A percentile compares a stretch with the other conserved stretches of the same genome.
These are phyloP conservation scores for Ceratocystiopsis sp. DNA, from an alignment of 2,329 filamentous ascomycete genomes.

Conservation along the genomic window DNA sequence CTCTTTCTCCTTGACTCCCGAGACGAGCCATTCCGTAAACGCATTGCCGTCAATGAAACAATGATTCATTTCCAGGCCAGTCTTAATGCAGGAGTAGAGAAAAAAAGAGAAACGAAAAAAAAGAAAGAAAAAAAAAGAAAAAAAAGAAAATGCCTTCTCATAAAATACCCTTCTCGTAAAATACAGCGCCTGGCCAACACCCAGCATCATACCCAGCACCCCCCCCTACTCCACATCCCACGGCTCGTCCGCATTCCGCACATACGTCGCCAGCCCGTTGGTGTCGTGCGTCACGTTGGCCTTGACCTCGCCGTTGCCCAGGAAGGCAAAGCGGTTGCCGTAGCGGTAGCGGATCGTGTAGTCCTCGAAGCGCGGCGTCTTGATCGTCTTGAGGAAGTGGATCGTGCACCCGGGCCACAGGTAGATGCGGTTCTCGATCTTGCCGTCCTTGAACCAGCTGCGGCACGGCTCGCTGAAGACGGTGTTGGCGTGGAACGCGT, in stretches of 20 bases:
- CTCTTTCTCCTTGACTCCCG: no score
- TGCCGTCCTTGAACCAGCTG: conserved; percentile 10
- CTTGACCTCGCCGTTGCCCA: conserved; percentile 27
- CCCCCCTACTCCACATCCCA: conserved; percentile 26
- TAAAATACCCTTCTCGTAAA: no score
- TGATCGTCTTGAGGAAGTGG: conserved; percentile 10
- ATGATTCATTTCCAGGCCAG: no score
- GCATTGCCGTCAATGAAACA: no score
- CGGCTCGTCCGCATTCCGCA: conserved; percentile 24
- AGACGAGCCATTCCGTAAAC: no score
- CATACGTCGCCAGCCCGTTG: conserved; percentile 24
- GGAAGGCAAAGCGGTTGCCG: conserved; percentile 20
- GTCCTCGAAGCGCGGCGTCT: conserved; percentile 7
- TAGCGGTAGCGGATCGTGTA: conserved; percentile 9
- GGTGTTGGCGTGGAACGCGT: conserved; percentile 25
- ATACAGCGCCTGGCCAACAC: not conserved
- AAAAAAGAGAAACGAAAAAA: not conserved
- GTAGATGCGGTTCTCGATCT: conserved; percentile 17
- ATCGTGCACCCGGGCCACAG: conserved; percentile 11
- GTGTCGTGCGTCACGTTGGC: conserved; percentile 22
- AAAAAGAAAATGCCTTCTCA: no score
- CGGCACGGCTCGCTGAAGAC: conserved; percentile 20
- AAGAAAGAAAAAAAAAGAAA: not conserved
- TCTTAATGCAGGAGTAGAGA: no score
- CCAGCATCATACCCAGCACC: no score